Base-by-base conservation (phyloP, 2,329 filamentous ascomycete species). In the Calcarisporium arbuscula region DNA sequence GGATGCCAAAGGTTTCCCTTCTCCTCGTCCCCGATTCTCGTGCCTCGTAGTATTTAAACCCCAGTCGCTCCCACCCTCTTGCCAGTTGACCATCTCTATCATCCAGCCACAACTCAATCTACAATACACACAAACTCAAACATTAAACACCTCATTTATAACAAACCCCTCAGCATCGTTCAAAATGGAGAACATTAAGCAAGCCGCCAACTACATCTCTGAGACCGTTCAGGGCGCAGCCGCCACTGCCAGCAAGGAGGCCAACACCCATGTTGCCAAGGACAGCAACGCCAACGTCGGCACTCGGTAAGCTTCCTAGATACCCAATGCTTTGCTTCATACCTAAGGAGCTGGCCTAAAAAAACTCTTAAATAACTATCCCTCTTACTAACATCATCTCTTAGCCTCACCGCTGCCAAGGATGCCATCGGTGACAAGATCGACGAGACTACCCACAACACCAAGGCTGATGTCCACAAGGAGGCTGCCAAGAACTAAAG, bases 251-350 rank as follows among this genome's bases (percentile, higher is more conserved):
- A 74, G 68, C 65, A 82, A 84, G 73, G 77, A 83, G 68, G 65
- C 67, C 67, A 83, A 83, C 76, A 83, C 83, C 74, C 57, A 68
- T 48, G 64, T 77, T 48, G 79, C 79, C 58, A 82, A 83, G 71
- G 72, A 78, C 56, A 53, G 52, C 56, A 65, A 79, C 52, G 70
- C 65, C 45, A 49, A 47, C 42, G 10, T 77, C 35, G 46, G 57
- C 51, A 77, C 72, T 56, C 77, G 79, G 68, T 72, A 58, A 56
- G 65, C 21, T 25, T 25, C 19, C 19, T 25, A 32, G 8, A 19
- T n/a, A 20, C 21, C 28, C 21, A 32, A 7, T n/a, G 4, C 10
- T 14, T 35, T 31, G 10, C 4, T 17, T 5, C 6, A 19, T 4
- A 6, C n/a, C n/a, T n/a, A 15, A 32, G 19, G 25, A 4, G 4